Percentiles rank a stretch among this genome's conserved stretches.
These are phyloP conservation scores for Citrus inodora DNA, from an alignment of 345 rosid genomes.

Conservation along the genomic window DNA sequence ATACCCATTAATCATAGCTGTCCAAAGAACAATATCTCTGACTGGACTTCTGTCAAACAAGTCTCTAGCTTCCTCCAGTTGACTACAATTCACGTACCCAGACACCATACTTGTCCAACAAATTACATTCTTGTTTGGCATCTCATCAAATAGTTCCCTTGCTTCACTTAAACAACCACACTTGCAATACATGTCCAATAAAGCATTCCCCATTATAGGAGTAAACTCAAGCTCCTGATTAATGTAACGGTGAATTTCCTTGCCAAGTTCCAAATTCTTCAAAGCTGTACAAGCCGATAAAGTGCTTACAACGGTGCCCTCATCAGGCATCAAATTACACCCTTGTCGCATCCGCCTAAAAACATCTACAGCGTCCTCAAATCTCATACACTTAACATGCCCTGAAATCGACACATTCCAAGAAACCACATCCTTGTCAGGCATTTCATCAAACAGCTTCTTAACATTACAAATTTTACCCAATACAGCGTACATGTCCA, in stretches of 20 bases:
- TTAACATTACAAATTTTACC: not conserved
- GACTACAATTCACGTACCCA: not conserved
- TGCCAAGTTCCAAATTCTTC: not conserved
- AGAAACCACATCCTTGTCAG: constrained; percentile 1
- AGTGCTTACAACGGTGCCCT: constrained; percentile 7
- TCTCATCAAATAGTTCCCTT: not conserved
- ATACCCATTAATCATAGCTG: constrained; percentile 7
- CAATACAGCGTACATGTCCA: not conserved
- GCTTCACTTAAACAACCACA: not conserved
- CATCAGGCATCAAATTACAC: constrained; percentile 4
- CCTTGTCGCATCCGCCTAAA: not conserved
- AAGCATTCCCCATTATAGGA: constrained; percentile 7
- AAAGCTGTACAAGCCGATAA: constrained; percentile 1
- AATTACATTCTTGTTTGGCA: constrained; percentile 8
- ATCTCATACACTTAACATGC: not conserved
- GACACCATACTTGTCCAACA: constrained; percentile 11
- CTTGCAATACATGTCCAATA: constrained; percentile 4
- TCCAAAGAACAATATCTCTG: not conserved
- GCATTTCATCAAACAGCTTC: constrained; percentile 6
- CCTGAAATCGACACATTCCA: constrained; percentile 8
- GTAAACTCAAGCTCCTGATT: not conserved
- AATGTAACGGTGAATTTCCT: not conserved
- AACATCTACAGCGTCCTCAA: not conserved
- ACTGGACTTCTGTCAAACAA: constrained; percentile 9
- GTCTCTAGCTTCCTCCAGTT: constrained; percentile 4